Conservation (phyloP, 129 eudicot species). For the Saposhnikovia divaricata region DNA sequence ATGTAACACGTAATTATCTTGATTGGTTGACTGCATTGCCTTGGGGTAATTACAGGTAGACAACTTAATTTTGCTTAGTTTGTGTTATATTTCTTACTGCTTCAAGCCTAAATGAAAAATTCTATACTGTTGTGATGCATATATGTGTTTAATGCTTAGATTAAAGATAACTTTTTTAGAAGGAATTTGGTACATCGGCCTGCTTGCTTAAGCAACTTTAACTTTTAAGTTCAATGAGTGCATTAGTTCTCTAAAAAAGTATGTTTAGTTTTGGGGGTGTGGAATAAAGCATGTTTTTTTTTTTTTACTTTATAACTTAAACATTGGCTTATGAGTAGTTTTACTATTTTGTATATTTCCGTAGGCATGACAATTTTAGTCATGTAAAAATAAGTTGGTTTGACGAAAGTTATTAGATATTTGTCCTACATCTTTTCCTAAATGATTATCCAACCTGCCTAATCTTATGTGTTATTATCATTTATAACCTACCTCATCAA, state of each 20-base stretch:
- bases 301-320: too few relatives aligned
- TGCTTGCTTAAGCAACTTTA: too few relatives aligned
- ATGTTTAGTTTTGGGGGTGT: background rate
- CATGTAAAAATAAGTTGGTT: background rate
- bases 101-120: background rate
- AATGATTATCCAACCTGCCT: background rate
- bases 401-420: background rate
- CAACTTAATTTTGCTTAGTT: background rate
- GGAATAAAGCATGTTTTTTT: background rate
- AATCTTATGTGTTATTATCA: background rate
- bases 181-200: too few relatives aligned
- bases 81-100: background rate
- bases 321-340: background rate
- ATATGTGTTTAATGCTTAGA: background rate
- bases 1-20: constrained; percentile 94
- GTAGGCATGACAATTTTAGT: background rate
- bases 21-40: constrained; percentile 99
- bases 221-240: background rate
- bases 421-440: background rate
- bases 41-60: constrained; percentile 93
- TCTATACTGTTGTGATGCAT: background rate
- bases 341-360: background rate
- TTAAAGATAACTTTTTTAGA: too few relatives aligned
- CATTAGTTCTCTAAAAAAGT: background rate
- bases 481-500: background rate